phyloP scores from a whole-genome alignment of 1,284 basidiomycete genomes.

The Cryptococcus jaspeensis region DNA sequence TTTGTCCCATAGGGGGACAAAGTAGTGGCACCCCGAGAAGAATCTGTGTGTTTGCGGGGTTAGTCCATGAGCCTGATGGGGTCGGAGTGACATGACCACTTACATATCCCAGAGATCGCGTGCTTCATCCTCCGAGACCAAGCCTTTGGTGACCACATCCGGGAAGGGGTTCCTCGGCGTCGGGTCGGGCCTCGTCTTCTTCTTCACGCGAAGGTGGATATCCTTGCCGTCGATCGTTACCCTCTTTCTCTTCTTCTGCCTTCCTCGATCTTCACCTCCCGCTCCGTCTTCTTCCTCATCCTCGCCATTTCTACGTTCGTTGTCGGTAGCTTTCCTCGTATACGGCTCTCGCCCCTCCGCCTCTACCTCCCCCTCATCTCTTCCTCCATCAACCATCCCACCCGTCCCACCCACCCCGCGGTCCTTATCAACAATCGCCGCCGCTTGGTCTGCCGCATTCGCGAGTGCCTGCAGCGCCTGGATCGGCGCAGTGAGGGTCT shows the following conservation, averaged over 20 bases:
- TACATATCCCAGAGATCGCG: conserved; percentile 81
- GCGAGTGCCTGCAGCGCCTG: conserved; percentile 88
- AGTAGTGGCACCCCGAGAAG: conserved; percentile 91
- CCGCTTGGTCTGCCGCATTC: conserved; percentile 88
- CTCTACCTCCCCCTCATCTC: not conserved
- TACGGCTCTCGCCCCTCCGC: no score
- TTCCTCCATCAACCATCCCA: not conserved
- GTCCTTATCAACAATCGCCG: conserved; percentile 46
- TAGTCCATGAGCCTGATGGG: not conserved
- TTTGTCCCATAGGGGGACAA: conserved; percentile 89
- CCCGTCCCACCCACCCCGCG: not conserved
- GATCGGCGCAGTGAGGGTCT: conserved; percentile 81
- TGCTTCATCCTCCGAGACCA: conserved; percentile 75
- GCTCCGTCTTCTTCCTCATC: conserved; percentile 9
- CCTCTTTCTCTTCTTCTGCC: conserved; percentile 34
- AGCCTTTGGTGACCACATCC: conserved; percentile 56
- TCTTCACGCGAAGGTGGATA: conserved; percentile 64
- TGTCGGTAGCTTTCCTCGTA: no score
- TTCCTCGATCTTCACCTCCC: conserved; percentile 19
- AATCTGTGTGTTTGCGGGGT: conserved; percentile 59
- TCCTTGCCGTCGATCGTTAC: conserved; percentile 34
- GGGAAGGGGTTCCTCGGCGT: conserved; percentile 65
- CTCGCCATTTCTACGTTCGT: no score
- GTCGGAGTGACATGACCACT: conserved; percentile 34
- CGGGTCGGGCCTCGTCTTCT: conserved; percentile 81